phyloP scores from a whole-genome alignment of 2,329 filamentous ascomycete species.

The Colletotrichum costaricense region DNA sequence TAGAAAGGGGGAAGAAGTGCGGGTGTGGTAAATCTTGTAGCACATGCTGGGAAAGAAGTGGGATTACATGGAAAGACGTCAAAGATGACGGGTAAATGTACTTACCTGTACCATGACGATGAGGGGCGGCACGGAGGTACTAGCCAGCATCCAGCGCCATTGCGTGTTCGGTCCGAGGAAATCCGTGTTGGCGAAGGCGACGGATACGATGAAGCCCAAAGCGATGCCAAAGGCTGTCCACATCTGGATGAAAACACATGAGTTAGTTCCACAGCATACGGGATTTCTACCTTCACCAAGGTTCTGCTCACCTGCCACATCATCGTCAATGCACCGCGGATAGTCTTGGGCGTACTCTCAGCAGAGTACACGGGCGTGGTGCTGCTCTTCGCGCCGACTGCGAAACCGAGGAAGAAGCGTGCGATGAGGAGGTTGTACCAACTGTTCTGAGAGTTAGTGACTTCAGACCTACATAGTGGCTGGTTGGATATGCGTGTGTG shows the following conservation, averaged over 20 bases:
- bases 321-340: slow-evolving; percentile 52
- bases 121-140: slow-evolving; percentile 64
- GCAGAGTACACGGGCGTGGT: slow-evolving; percentile 50
- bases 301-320: slow-evolving; percentile 45
- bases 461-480: too few relatives aligned
- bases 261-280: background rate
- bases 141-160: slow-evolving; percentile 56
- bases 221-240: slow-evolving; percentile 50
- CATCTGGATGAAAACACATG: background rate
- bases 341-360: slow-evolving; percentile 50
- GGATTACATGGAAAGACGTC: background rate
- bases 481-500: slow-evolving; percentile 26
- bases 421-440: slow-evolving; percentile 48
- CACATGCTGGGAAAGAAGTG: background rate
- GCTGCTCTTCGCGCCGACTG: slow-evolving; percentile 50
- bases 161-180: slow-evolving; percentile 48
- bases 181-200: slow-evolving; percentile 43
- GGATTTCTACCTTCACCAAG: too few relatives aligned
- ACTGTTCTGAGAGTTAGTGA: slow-evolving; percentile 32
- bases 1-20: background rate
- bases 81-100: background rate
- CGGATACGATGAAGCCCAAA: slow-evolving; percentile 51
- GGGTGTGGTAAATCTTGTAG: too few relatives aligned
- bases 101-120: slow-evolving; percentile 56
- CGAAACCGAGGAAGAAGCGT: slow-evolving; percentile 50